Base-by-base conservation (phyloP, 1,139 yeast species). In the Kodamaea arcana region DNA sequence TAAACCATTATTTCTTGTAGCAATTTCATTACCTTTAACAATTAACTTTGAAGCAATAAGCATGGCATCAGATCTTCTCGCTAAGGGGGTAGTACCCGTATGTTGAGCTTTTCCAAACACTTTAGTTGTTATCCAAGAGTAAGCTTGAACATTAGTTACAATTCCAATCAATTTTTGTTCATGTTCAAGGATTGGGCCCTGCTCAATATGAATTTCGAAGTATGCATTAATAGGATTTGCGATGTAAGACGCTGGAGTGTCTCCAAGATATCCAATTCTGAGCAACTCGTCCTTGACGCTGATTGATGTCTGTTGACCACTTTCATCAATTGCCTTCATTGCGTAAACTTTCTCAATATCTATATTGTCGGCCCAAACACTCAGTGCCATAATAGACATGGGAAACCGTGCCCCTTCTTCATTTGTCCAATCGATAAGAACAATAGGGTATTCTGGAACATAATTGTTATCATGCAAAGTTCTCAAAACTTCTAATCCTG, bases 351-450 rank as follows among this genome's bases (percentile, higher is more conserved):
- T 69, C 36, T 79, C 73, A 39, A 70, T 58, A 2, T 66, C 47
- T 27, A 65, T 52, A 15, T 60, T 51, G 6, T 72, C 83, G 1
- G 84, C 76, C 84, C 85, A 82, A 2, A 80, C 85, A 10, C 79
- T 71, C 8, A 82, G 74, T 0, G 83, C 72, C 71, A 80, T 77
- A 56, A 78, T 69, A 28, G 82, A 70, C 57, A 73, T 66, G 5
- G 88, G 84, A 50, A 81, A 82, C 33, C 90, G 59, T 1, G 88
- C 87, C 30, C 90, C 90, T 61, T 82, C 90, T 52, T 82, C 90
- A 50, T 82, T 82, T 48, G 82, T 78, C 90, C 90, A 82, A 50
- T 77, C 67, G 30, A 81, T 67, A 7, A 78, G 68, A 4, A 82
- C 80, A 36, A 82, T 70, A 10, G 87, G 88, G 41, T 68, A 80